These are phyloP conservation scores for Tolypocladium nubicola DNA, from an alignment of 2,329 filamentous ascomycete species.

Conservation along the genomic window DNA sequence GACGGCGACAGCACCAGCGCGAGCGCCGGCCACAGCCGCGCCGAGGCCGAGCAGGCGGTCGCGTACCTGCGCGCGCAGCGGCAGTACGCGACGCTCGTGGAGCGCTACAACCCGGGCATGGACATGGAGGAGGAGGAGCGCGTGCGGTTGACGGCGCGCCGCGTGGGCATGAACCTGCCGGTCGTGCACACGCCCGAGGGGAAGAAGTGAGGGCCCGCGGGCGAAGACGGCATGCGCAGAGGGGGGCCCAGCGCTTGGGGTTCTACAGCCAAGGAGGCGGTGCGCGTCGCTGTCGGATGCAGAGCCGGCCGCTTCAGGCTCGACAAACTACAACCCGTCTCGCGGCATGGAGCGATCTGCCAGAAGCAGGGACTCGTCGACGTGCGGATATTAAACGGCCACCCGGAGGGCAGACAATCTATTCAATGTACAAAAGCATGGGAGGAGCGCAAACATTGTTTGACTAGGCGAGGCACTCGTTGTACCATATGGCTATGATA, in stretches of 20 bases:
- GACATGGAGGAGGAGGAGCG: conserved; percentile 78
- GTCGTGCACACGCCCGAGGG: conserved; percentile 35
- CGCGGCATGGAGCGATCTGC: not conserved
- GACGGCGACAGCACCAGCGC: conserved; percentile 13
- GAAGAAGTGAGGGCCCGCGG: not conserved
- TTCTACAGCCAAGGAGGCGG: not conserved
- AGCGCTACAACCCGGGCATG: conserved; percentile 91
- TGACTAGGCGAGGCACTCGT: not conserved
- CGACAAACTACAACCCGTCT: not conserved
- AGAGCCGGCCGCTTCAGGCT: not conserved
- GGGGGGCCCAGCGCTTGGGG: no score
- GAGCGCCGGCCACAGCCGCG: conserved; percentile 14
- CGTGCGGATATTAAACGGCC: not conserved
- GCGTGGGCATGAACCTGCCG: conserved; percentile 86
- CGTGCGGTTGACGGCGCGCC: conserved; percentile 70
- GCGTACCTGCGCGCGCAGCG: conserved; percentile 80
- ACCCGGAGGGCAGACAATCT: not conserved
- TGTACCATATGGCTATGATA: not conserved
- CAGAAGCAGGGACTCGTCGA: not conserved
- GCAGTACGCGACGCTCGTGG: conserved; percentile 68
- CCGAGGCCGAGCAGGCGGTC: conserved; percentile 60
- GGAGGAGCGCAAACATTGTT: not conserved
- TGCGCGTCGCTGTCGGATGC: not conserved
- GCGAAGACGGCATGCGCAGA: not conserved
- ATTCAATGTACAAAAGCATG: not conserved